Percentiles rank a stretch among this genome's conserved stretches.
These are phyloP conservation scores for Boletus semigastroideus DNA, from an alignment of 1,284 basidiomycete genomes.

Conservation along the genomic window DNA sequence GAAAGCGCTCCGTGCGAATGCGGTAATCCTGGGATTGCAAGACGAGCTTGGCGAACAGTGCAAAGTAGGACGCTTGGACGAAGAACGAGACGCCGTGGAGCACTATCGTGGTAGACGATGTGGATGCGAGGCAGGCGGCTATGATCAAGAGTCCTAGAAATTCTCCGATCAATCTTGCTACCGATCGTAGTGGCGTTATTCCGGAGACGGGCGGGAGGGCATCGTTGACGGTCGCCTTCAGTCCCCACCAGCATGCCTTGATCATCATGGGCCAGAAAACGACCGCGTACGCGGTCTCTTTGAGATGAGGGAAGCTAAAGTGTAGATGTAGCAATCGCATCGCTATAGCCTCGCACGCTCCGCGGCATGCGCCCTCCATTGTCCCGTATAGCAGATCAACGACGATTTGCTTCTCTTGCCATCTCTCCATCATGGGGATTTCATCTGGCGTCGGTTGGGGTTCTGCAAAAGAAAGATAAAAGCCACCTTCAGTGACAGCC, in stretches of 20 bases:
- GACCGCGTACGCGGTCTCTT: not conserved
- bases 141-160: slow-evolving; percentile 9
- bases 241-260: slow-evolving; percentile 15
- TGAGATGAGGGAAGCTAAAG: slow-evolving; percentile 10
- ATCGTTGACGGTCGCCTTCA: slow-evolving; percentile 4
- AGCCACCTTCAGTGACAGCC: slow-evolving; percentile 20
- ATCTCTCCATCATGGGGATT: not conserved
- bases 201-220: not conserved
- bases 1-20: slow-evolving; percentile 14
- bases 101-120: slow-evolving; percentile 2
- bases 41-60: slow-evolving; percentile 14
- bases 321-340: slow-evolving; percentile 15
- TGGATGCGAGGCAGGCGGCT: slow-evolving; percentile 2
- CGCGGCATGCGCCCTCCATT: slow-evolving; percentile 20
- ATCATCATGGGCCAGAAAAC: slow-evolving; percentile 7
- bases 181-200: slow-evolving; percentile 8
- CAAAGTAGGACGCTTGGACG: slow-evolving; percentile 15
- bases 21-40: slow-evolving; percentile 19
- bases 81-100: slow-evolving; percentile 12
- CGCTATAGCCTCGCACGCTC: slow-evolving; percentile 15
- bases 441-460: not conserved
- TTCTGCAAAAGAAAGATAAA: slow-evolving; percentile 17
- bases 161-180: slow-evolving; percentile 12
- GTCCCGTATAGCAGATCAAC: slow-evolving; percentile 12
- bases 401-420: slow-evolving; percentile 14